Conservation (phyloP, 805 yeast species). For the Candida sphagnicola region DNA sequence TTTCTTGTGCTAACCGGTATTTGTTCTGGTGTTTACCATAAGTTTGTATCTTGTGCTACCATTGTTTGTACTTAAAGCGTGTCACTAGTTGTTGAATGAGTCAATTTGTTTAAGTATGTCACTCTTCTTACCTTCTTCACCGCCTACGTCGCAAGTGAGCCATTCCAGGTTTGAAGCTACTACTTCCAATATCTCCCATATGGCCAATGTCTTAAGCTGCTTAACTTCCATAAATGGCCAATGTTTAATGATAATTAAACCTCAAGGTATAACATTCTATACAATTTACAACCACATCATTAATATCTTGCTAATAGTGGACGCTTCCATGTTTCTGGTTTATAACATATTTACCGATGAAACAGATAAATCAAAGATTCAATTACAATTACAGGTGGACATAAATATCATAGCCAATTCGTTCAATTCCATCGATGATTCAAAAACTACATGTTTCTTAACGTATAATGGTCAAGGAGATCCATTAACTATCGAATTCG, state of each 20-base stretch:
- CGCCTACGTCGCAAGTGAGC: not conserved
- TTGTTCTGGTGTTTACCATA: too few species aligned
- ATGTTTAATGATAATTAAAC: conserved; percentile 31
- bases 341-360: conserved; percentile 17
- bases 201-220: conserved; percentile 33
- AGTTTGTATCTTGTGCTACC: too few species aligned
- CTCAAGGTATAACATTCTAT: conserved; percentile 29
- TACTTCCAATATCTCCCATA: conserved; percentile 33
- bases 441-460: conserved; percentile 25
- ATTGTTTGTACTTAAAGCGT: too few species aligned
- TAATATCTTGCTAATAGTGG: conserved; percentile 32
- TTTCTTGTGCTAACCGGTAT: too few species aligned
- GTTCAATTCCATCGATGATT: conserved; percentile 17
- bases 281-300: conserved; percentile 34
- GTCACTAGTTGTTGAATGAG: too few species aligned
- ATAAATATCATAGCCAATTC: conserved; percentile 31
- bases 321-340: conserved; percentile 31
- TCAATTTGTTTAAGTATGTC: too few species aligned
- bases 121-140: conserved; percentile 1
- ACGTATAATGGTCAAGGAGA: conserved; percentile 36
- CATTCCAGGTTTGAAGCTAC: conserved; percentile 27
- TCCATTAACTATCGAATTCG: conserved; percentile 39
- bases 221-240: conserved; percentile 27
- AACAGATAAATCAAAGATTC: conserved; percentile 4
- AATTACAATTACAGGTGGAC: conserved; percentile 31